Base-by-base conservation (phyloP, 1,284 basidiomycete species). In the Ustilago tritici region DNA sequence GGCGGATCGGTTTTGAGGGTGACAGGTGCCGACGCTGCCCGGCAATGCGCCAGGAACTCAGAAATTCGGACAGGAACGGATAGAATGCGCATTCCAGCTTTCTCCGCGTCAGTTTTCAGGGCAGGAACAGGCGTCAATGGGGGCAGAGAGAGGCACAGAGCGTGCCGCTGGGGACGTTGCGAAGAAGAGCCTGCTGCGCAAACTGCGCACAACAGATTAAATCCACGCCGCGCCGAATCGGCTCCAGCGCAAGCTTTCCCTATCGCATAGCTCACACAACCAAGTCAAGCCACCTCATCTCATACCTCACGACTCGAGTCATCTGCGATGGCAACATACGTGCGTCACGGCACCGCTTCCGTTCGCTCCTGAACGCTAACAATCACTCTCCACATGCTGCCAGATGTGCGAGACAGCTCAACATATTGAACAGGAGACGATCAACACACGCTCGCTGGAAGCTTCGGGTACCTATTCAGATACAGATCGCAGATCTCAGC, bases 1-100 rank as follows among this genome's bases (percentile, higher is more conserved):
- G 6, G n/a, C 43, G 19, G 19, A 19, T 3, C 40, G 40, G 40
- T 41, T 11, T 31, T 31, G 49, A 52, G 28, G 49, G 15, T 54
- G 52, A 54, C 52, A 54, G 34, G 34, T 54, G 52, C 38, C 52
- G 52, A 54, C 52, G 9, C 52, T 38, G 52, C 34, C 32, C 32
- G 8, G 32, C 28, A 52, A 52, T 15, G 28, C 49, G 28, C 49
- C 28, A 14, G 49, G 9, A 52, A 4, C 49, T 52, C 28, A 14
- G 49, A 14, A 52, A 4, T 28, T 52, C 40, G 14, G 40, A 41
- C 40, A 41, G 36, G 36, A 38, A 38, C 15, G 15, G 40, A 41
- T 17, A n/a, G 40, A 17, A 12, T 46, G 43, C 43, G 43, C 43
- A 46, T 46, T 11, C 6, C 4, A 46, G n/a, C 19, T 46, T 11